Evolutionary conservation across 148 eudicot genomes (phyloP).

Genomic region (Polygonum maritimum): DNA sequence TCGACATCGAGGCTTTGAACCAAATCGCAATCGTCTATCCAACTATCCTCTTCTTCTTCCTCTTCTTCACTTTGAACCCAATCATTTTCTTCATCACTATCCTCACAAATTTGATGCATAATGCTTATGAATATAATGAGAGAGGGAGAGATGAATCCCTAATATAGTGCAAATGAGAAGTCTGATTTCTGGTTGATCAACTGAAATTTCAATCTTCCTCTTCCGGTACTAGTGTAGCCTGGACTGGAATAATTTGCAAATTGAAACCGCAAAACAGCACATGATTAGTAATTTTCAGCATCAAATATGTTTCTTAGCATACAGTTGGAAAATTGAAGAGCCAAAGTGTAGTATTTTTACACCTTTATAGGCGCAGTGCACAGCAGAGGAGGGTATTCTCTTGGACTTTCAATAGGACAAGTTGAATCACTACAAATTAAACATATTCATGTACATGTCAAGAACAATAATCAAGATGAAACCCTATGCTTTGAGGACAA

Average conservation of each 20-base stretch:
- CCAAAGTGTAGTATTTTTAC: neutral
- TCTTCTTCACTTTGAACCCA: neutral
- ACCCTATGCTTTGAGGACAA: neutral
- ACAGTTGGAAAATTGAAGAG: neutral
- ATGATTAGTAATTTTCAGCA: neutral
- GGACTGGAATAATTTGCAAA: slow-evolving; percentile 64
- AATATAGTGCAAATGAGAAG: slow-evolving; percentile 68
- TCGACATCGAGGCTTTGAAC: neutral
- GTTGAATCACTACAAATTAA: slow-evolving; percentile 43
- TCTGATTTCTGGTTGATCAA: slow-evolving; percentile 86
- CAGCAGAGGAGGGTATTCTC: slow-evolving; percentile 43
- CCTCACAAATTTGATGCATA: neutral
- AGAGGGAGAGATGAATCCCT: slow-evolving; percentile 26
- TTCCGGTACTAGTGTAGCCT: slow-evolving; percentile 44
- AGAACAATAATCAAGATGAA: neutral
- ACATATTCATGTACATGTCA: neutral
- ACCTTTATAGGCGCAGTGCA: slow-evolving; percentile 91
- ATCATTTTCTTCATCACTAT: neutral
- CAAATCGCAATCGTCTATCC: neutral
- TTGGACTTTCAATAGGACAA: slow-evolving; percentile 44
- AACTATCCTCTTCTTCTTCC: neutral
- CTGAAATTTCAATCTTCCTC: slow-evolving; percentile 59
- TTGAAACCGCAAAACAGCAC: slow-evolving; percentile 55
- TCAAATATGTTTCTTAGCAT: neutral
- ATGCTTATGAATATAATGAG: no score